Evolutionary conservation across 192 early-diverging fungal genomes (phyloP), one percentile per base, ranked within the genome.

Genomic region (Cladochytrium replicatum): DNA sequence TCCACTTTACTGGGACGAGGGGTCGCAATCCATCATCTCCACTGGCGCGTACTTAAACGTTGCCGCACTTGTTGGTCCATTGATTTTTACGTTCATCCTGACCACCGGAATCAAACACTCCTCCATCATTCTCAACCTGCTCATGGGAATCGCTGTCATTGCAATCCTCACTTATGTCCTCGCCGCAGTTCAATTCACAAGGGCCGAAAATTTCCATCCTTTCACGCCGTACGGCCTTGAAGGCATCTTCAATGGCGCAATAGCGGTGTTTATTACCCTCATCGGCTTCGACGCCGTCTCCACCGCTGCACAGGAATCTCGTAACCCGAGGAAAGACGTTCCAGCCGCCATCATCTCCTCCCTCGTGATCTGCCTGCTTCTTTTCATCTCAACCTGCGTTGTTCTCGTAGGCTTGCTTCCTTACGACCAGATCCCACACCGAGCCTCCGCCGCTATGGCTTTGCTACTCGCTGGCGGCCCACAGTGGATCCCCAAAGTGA

Each of bases 201-300:
- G n/a, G n/a, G n/a, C n/a, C n/a, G n/a, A n/a, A n/a, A n/a, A n/a
- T n/a, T n/a, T n/a, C n/a, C n/a, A n/a, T n/a, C n/a, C n/a, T n/a
- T n/a, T n/a, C n/a, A n/a, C n/a, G n/a, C n/a, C n/a, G n/a, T n/a
- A n/a, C n/a, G n/a, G n/a, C n/a, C n/a, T n/a, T n/a, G n/a, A n/a
- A n/a, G n/a, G n/a, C 34, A 43, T 50, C 22, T 50, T 50, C 49
- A 22, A 19, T 4, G 41, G 26, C 11, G 74, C 91, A 3, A 72
- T 81, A 25, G 63, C 74, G 1, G 87, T 91, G 8, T 91, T 91
- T 55, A 62, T 67, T 48, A 55, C 65, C 13, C 90, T 88, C 55
- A 85, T 91, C 60, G 89, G 91, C 4, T 91, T 91, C 63, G 91
- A 94, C 62, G 74, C 83, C 0, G 83, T 91, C 9, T 81, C 88